Evolutionary conservation across 139 green algal genomes (phyloP).

Genomic region (Coelastrella sp.): DNA sequence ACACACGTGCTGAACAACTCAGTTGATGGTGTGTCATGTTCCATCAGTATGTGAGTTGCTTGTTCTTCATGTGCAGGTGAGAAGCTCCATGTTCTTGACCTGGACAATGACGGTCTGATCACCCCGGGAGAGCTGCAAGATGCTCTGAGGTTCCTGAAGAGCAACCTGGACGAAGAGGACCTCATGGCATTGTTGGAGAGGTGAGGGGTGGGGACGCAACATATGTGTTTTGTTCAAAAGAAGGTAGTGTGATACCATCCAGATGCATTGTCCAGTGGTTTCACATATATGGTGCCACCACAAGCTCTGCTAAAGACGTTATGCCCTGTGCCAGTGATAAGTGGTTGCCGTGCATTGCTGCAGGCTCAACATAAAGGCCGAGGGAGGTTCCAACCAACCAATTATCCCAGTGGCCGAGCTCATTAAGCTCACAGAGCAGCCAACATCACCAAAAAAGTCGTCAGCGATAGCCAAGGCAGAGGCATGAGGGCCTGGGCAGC

Average conservation of each 20-base stretch:
- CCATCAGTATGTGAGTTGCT: too few species aligned
- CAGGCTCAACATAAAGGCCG: conserved; percentile 49
- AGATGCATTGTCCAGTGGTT: neutral
- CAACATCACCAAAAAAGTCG: conserved; percentile 7
- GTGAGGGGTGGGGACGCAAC: neutral
- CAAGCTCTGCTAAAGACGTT: too few species aligned
- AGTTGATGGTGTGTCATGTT: too few species aligned
- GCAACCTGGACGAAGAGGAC: conserved; percentile 81
- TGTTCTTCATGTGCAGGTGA: conserved; percentile 48
- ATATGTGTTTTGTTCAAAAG: neutral
- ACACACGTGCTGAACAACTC: too few species aligned
- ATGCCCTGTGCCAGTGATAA: too few species aligned
- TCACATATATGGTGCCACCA: neutral
- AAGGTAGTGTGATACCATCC: neutral
- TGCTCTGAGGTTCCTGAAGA: conserved; percentile 74
- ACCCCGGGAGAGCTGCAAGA: conserved; percentile 70
- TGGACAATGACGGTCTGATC: conserved; percentile 81
- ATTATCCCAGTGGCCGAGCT: conserved; percentile 50
- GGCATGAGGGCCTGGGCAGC: neutral
- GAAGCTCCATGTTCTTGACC: conserved; percentile 80
- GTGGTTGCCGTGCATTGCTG: conserved; percentile 29
- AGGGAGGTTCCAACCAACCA: conserved; percentile 37
- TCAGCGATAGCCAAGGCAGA: neutral
- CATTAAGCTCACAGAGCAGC: conserved; percentile 34
- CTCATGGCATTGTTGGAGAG: conserved; percentile 70